Evolutionary conservation across 2,329 filamentous ascomycete species (phyloP), one percentile per base, ranked within the genome.

Genomic region (Aureobasidium subglaciale): DNA sequence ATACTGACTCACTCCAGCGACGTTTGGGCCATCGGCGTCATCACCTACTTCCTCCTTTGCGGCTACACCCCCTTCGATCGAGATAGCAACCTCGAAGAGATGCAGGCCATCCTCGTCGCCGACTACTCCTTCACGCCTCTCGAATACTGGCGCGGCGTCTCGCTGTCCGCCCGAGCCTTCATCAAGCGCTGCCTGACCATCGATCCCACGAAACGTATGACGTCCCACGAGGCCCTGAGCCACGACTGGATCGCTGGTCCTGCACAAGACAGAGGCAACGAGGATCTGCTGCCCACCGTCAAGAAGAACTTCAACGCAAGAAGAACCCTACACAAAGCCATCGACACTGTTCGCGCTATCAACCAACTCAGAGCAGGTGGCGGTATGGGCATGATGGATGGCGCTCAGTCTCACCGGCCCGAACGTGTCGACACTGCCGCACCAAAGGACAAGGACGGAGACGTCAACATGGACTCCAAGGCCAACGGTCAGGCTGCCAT

Each of bases 1-100:
- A 1, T 34, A 22, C 52, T 56, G n/a, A 58, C 25, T 11, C n/a
- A 15, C 16, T 16, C 32, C 61, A 85, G 82, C 53, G 93, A 99
- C 70, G 86, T 99, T 61, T 99, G 93, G 93, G 93, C 93, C 34
- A 90, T 97, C 60, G 93, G 93, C 43, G 93, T 99, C 40, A 99
- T 99, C 68, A 97, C 93, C 29, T 99, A 97, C 76, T 99, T 99
- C 76, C 78, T 99, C 27, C 85, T 99, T 49, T 97, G 93, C 72
- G 93, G 93, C 58, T 97, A 97, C 75, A 99, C 93, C 1, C 93
- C 93, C 11, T 99, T 99, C 70, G 93, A 99, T 73, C 87, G 93
- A 56, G 93, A 97, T 71, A 92, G 85, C 64, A 96, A 99, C 73
- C 85, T 97, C 67, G 93, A 99, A 75, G 93, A 99, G 75, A 97